Conservation (phyloP, 257 asterid species). For the Jacaranda copaia region DNA sequence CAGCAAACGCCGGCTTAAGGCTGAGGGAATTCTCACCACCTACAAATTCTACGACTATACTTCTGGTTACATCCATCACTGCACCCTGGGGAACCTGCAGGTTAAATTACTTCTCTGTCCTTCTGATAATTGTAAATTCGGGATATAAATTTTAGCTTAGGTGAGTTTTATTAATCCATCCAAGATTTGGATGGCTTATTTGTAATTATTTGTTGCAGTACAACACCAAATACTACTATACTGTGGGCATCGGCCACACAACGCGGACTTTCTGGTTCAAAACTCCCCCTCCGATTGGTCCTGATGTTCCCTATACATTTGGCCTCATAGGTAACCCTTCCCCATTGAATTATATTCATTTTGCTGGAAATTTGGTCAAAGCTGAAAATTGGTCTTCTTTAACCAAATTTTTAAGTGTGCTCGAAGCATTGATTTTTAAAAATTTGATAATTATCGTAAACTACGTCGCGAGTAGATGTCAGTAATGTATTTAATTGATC, state of each 20-base stretch:
- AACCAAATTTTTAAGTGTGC: too few relatives aligned
- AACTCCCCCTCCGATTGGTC: slow-evolving; percentile 74
- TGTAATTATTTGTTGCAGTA: slow-evolving; percentile 41
- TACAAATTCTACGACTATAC: slow-evolving; percentile 66
- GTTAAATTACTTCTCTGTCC: slow-evolving; percentile 31
- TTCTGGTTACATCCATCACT: slow-evolving; percentile 77
- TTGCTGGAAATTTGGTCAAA: too few relatives aligned
- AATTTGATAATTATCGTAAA: too few relatives aligned
- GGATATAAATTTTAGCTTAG: neutral
- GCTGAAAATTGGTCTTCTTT: too few relatives aligned
- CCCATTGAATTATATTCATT: neutral
- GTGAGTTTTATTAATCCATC: too few relatives aligned
- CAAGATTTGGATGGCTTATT: too few relatives aligned
- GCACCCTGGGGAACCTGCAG: slow-evolving; percentile 54
- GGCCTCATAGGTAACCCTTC: slow-evolving; percentile 72
- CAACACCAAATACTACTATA: slow-evolving; percentile 69
- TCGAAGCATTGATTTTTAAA: too few relatives aligned
- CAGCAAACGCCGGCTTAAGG: slow-evolving; percentile 22
- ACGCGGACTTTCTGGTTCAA: slow-evolving; percentile 64
- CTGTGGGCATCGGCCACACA: slow-evolving; percentile 57
- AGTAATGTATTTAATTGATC: too few relatives aligned
- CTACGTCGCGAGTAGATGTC: too few relatives aligned
- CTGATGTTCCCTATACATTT: slow-evolving; percentile 75
- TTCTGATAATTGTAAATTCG: neutral
- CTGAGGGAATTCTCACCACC: slow-evolving; percentile 50